Evolutionary conservation across 2,329 filamentous ascomycete species (phyloP), one percentile per base, ranked within the genome.

Genomic region (Hymenotorrendiella dingleyae): DNA sequence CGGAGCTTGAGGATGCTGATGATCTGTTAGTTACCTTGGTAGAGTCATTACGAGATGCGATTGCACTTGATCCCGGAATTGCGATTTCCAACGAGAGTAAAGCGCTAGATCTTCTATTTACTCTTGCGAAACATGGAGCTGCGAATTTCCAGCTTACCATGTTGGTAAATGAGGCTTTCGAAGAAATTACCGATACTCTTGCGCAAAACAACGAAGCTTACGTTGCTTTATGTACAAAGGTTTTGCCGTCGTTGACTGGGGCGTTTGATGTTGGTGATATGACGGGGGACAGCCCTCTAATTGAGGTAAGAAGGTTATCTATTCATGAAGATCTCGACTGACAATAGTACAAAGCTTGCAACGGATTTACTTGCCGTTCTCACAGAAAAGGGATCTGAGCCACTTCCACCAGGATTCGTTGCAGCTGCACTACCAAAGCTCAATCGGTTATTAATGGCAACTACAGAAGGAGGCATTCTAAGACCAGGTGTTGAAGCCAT

Each of bases 11-110:
- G 42, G 90, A 96, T 49, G 86, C 86, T 9, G 91, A 97, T 54
- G 93, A 98, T 62, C 76, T 97, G 42, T 80, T 96, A 53, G 86
- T 94, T 11, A 91, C 90, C 0, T 71, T 98, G 23, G 85, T 91
- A 5, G 89, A 96, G 64, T 85, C 90, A 1, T 71, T 97, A 3
- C 79, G 88, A 39, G 82, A 89, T 54, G 83, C 86, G 21, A 93
- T 97, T 56, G 74, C 83, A 54, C 75, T 95, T 42, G 83, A 96
- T 55, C 78, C 85, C 3, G 73, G 74, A 12, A 79, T 93, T 40
- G 82, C 86, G 17, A 74, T 95, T 17, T 78, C 82, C 0, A 76
- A 75, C 11, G 81, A 84, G 10, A 78, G 84, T 34, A 77, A 82
- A 43, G 87, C 91, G 17, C 70, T 95, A 5, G 84, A 93, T 55